phyloP scores from a whole-genome alignment of 2,329 filamentous ascomycete genomes.

The Epichloe hybrida region DNA sequence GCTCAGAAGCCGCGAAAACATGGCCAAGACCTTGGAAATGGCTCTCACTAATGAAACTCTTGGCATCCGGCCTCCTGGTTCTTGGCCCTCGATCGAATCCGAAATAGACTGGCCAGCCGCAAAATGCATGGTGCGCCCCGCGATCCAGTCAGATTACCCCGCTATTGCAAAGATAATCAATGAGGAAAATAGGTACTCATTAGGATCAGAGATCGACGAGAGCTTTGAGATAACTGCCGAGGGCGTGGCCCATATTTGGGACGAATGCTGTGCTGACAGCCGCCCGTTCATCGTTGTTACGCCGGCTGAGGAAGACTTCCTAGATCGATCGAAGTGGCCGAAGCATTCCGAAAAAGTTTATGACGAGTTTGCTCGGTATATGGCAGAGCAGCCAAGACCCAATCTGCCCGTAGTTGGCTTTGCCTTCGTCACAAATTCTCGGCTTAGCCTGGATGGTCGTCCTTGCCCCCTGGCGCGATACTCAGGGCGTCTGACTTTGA shows the following conservation, averaged over 20 bases:
- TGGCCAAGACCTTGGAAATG: slow-evolving; percentile 5
- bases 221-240: slow-evolving; percentile 14
- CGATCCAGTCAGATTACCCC: slow-evolving; percentile 21
- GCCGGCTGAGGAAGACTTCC: slow-evolving; percentile 11
- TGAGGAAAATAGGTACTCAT: slow-evolving; percentile 17
- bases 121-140: slow-evolving; percentile 30
- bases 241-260: slow-evolving; percentile 22
- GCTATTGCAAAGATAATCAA: slow-evolving; percentile 32
- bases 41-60: not conserved
- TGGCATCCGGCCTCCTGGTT: not conserved
- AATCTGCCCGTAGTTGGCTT: slow-evolving; percentile 44
- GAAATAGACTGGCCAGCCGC: slow-evolving; percentile 14
- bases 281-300: slow-evolving; percentile 38
- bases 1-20: slow-evolving; percentile 9
- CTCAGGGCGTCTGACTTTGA: slow-evolving; percentile 47
- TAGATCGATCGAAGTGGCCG: slow-evolving; percentile 23
- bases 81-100: not conserved
- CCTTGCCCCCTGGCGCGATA: slow-evolving; percentile 28
- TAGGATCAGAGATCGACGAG: slow-evolving; percentile 3
- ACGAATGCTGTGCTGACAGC: slow-evolving; percentile 13
- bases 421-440: slow-evolving; percentile 42
- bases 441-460: slow-evolving; percentile 26
- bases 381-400: slow-evolving; percentile 8
- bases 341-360: slow-evolving; percentile 15
- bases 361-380: slow-evolving; percentile 17